Evolutionary conservation across 139 green algal species (phyloP).

Genomic region (Axilococcus clingmanii): DNA sequence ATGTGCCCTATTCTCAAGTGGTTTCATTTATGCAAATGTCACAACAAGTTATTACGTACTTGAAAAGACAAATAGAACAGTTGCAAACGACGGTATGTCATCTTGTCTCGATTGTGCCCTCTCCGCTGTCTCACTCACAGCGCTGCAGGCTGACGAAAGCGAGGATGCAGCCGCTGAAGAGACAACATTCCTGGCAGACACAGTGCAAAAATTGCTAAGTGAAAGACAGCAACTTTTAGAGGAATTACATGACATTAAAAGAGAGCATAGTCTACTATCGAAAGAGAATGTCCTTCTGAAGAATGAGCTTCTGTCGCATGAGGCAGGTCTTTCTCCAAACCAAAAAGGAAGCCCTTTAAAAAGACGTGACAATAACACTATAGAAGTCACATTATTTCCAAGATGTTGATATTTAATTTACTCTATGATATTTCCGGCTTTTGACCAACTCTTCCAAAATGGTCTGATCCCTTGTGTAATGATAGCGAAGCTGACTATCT

Average conservation of each 20-base stretch:
- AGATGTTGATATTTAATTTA: too few species aligned
- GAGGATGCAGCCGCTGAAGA: conserved; percentile 19
- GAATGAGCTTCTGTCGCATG: neutral
- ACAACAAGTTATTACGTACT: too few species aligned
- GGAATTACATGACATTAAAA: conserved; percentile 1
- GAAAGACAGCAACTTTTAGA: conserved; percentile 1
- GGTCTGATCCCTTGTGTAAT: neutral
- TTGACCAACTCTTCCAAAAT: neutral
- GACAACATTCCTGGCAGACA: neutral
- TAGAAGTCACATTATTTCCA: too few species aligned
- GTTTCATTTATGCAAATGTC: too few species aligned
- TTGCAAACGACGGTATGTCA: too few species aligned
- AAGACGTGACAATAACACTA: too few species aligned
- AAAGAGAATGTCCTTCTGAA: conserved; percentile 2
- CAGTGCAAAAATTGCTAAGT: conserved; percentile 5
- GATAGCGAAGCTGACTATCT: conserved; percentile 3
- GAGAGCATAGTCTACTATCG: neutral
- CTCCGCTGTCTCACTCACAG: neutral
- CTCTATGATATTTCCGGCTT: too few species aligned
- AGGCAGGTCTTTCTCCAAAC: neutral
- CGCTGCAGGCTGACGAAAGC: neutral
- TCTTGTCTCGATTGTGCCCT: too few species aligned
- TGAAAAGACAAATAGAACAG: too few species aligned
- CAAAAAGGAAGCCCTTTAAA: too few species aligned
- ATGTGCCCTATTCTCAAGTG: too few species aligned